These are phyloP conservation scores for Wickerhamomyces chambardii DNA, from an alignment of 805 yeast species.

Conservation along the genomic window DNA sequence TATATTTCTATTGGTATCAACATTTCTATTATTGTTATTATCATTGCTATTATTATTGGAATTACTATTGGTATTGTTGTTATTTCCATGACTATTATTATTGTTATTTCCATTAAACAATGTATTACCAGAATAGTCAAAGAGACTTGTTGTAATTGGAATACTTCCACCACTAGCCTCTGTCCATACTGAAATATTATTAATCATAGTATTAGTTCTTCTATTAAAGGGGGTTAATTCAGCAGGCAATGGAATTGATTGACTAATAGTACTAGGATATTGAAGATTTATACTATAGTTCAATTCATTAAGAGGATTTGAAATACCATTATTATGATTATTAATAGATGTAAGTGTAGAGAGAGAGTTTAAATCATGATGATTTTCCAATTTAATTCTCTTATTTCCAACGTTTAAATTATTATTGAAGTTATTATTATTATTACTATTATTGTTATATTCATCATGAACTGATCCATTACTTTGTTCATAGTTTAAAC, in stretches of 20 bases:
- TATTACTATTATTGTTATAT: too few relatives aligned
- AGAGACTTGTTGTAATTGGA: conserved; percentile 13
- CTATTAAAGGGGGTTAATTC: conserved; percentile 18
- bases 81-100: not conserved
- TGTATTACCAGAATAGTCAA: conserved; percentile 12
- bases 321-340: not conserved
- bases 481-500: not conserved
- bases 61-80: too few relatives aligned
- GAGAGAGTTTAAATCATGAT: too few relatives aligned
- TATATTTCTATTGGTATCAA: too few relatives aligned
- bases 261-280: conserved; percentile 1
- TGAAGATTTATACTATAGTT: not conserved
- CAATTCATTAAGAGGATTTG: not conserved
- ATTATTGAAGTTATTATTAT: too few relatives aligned
- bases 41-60: not conserved
- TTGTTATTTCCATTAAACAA: not conserved
- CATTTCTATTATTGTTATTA: not conserved
- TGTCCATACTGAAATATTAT: conserved; percentile 53
- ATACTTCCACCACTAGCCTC: conserved; percentile 29
- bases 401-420: too few relatives aligned
- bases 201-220: conserved; percentile 51
- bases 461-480: not conserved
- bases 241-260: conserved; percentile 6
- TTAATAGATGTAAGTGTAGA: conserved; percentile 4
- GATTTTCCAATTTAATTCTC: conserved; percentile 1